Conservation (phyloP, 192 early-diverging fungal species). For the Coemansia sp. region DNA sequence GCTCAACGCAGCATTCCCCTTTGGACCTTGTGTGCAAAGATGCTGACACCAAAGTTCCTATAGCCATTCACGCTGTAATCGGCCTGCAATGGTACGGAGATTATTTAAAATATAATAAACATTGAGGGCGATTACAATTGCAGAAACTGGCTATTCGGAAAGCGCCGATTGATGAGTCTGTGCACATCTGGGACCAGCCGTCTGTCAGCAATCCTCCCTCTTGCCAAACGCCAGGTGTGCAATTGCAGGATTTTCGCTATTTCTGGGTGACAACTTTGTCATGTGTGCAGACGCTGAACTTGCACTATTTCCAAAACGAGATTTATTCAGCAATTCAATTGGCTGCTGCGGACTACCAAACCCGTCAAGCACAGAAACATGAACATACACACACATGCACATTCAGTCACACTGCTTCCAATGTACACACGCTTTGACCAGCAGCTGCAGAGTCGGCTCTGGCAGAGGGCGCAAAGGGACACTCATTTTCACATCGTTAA, state of each 20-base stretch:
- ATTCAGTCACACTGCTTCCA: slow-evolving; percentile 4
- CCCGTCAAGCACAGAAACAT: background rate
- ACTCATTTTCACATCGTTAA: background rate
- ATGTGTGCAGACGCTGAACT: background rate
- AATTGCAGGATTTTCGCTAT: slow-evolving; percentile 1
- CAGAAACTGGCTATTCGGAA: background rate
- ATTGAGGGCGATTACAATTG: background rate
- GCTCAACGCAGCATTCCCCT: background rate
- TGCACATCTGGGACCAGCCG: slow-evolving; percentile 12
- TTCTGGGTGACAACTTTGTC: background rate
- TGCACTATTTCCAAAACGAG: background rate
- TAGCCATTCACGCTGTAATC: background rate
- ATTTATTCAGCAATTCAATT: background rate
- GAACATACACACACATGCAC: slow-evolving; percentile 6
- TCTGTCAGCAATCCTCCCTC: slow-evolving; percentile 8
- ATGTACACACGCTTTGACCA: background rate
- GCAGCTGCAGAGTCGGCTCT: background rate
- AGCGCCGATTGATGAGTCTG: slow-evolving; percentile 10
- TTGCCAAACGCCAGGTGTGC: background rate
- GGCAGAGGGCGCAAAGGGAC: background rate
- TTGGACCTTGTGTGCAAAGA: background rate
- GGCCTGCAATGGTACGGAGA: background rate
- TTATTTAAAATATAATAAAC: background rate
- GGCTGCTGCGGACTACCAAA: background rate
- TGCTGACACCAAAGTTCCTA: background rate